phyloP scores from a whole-genome alignment of 2,329 filamentous ascomycete species.

The Fusarium longipes region DNA sequence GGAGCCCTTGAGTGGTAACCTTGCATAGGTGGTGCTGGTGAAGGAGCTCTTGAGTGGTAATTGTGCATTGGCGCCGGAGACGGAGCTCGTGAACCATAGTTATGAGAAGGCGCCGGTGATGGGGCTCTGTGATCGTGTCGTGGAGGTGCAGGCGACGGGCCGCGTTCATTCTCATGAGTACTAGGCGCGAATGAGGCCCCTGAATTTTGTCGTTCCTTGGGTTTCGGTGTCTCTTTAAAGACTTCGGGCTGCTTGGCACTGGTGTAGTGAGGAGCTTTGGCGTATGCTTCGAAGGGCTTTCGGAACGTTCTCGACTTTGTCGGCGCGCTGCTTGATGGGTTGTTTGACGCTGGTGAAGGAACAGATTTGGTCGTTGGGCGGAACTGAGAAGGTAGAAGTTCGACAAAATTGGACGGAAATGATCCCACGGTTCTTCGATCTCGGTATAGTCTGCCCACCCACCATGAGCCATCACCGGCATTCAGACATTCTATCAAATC shows the following conservation, averaged over 20 bases:
- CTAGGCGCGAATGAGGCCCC: slow-evolving; percentile 51
- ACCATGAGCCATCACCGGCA: slow-evolving; percentile 97
- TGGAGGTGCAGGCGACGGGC: slow-evolving; percentile 43
- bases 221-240: slow-evolving; percentile 59
- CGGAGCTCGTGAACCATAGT: slow-evolving; percentile 50
- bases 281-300: slow-evolving; percentile 75
- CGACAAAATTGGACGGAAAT: slow-evolving; percentile 98
- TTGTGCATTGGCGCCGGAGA: slow-evolving; percentile 42
- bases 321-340: slow-evolving; percentile 64
- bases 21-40: slow-evolving; percentile 35
- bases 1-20: slow-evolving; percentile 46
- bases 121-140: slow-evolving; percentile 38
- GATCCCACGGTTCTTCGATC: slow-evolving; percentile 91
- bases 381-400: slow-evolving; percentile 86
- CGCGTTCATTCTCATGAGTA: slow-evolving; percentile 40
- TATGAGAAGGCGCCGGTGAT: slow-evolving; percentile 49
- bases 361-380: slow-evolving; percentile 75
- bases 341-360: slow-evolving; percentile 67
- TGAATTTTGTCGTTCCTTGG: slow-evolving; percentile 56
- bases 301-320: slow-evolving; percentile 73
- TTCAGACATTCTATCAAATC: slow-evolving; percentile 98
- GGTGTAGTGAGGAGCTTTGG: slow-evolving; percentile 73
- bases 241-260: slow-evolving; percentile 70
- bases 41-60: slow-evolving; percentile 25
- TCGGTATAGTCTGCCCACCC: slow-evolving; percentile 91